Base-by-base conservation (phyloP, 2,329 filamentous ascomycete genomes). In the Colletotrichum kahawae region DNA sequence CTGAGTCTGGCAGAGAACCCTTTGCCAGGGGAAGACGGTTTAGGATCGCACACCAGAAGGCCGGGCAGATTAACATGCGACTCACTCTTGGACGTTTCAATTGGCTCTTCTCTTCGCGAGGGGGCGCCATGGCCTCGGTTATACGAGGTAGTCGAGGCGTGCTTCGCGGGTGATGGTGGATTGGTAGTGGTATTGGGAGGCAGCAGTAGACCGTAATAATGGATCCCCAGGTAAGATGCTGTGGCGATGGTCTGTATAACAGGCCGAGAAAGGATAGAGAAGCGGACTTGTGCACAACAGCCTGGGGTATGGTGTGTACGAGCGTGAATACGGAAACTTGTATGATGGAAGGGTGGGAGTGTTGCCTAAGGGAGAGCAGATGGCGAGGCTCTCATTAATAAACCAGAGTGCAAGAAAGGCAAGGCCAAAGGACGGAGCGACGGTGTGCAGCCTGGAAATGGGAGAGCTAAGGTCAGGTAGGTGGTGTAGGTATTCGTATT, bases 31-130 rank as follows among this genome's bases (percentile, higher is more conserved):
- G 79, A 77, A 72, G 43, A 77, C 72, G 75, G 56, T 75, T 73
- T 76, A 76, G 74, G 54, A 77, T 71, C 66, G 66, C 36, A 77
- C 72, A 77, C 71, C 66, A 76, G 74, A 70, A 70, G 65, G 57
- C 65, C 54, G 76, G 74, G 78, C 71, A 78, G 77, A 76, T 75
- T 38, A 78, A 75, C 27, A 67, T 70, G 74, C 79, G 76, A 83
- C 91, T 82, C 88, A 97, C 95, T 84, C 93, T 91, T 79, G 88
- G 91, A 82, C 95, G 93, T 89, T 98, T 98, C 87, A 97, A 92
- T 86, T 94, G 93, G 87, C 93, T 95, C 88, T 95, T 95, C 85
- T 97, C 94, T 78, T 85, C 83, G 80, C 88, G 86, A 84, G 92
- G 86, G 84, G 92, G 88, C 84, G 91, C 86, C 91, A 92, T 92